Evolutionary conservation across 2,329 filamentous ascomycete species (phyloP), one percentile per base, ranked within the genome.

Genomic region (Fusarium oxysporum): DNA sequence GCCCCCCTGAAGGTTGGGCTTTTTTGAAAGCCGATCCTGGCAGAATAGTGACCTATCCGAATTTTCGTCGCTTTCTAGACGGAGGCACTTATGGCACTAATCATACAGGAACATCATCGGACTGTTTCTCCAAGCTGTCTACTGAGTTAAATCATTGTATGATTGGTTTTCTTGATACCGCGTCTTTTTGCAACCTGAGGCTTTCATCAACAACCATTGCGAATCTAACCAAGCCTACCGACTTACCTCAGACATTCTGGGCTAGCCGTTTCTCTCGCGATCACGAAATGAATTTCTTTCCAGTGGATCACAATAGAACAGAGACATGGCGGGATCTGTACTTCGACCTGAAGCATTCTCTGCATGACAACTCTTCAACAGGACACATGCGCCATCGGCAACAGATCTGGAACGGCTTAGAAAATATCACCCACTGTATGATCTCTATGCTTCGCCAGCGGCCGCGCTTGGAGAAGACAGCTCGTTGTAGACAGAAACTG

Each of bases 181-280:
- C 6, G 7, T 60, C 68, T 2, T 47, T 73, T 3, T 72, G 48
- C 37, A 61, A 43, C 14, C 21, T 72, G 0, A 48, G 70, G 14
- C 19, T 72, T 4, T 30, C 69, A 17, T 73, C 69, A 1, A 55
- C 6, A 21, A 11, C 13, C 2, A n/a, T 70, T 16, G 69, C 61
- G 4, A 7, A 17, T 25, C 4, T 61, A 1, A 35, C 54, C 13
- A 57, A 23, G 4, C 61, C 54, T 0, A 8, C 12, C 3, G 19
- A 47, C 2, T 55, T 73, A 21, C 44, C 69, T 1, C 65, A 67
- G 10, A 35, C 21, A 0, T 73, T 72, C 12, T 73, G 70, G 69
- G 65, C 21, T 25, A 73, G 69, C 2, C 69, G 69, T 5, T 73
- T 73, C 11, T 8, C 19, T 3, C 16, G 3, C 6, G 35, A 44